Base-by-base conservation (phyloP, 2,329 filamentous ascomycete genomes). In the Penicillium sp. region DNA sequence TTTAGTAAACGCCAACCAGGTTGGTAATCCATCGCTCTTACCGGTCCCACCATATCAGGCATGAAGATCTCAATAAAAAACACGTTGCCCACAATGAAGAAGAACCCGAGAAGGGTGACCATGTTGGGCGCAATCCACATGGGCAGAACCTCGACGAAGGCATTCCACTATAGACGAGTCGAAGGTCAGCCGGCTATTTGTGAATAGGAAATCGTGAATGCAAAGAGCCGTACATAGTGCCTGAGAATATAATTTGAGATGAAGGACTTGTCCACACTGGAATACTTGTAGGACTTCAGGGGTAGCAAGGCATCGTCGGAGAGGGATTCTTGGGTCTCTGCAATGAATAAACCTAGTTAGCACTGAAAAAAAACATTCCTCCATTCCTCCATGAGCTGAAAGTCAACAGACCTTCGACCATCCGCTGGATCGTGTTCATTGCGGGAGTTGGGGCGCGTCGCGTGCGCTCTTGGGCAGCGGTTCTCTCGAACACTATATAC, bases 91-190 rank as follows among this genome's bases (percentile, higher is more conserved):
- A 98, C 72, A 56, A 98, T 94, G 74, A 91, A 97, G 70, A 86
- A 83, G 77, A 97, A 98, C 43, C 93, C 93, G 33, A 97, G 69
- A 16, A 98, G 76, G 52, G 93, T 98, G 44, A 98, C 91, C 83
- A 96, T 93, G 63, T 98, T 98, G 21, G 93, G 93, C 18, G 93
- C 93, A 39, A 98, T 79, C 90, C 91, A 98, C 80, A 96, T 72
- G 50, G 93, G 93, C 58, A 98, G 72, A 28, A 96, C 71, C 64
- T 95, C 83, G 57, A 97, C 93, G 57, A 90, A 90, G 51, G 83
- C 87, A 79, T 96, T 97, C 93, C 93, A 98, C 91, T 97, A 68
- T 10, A n/a, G 10, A n/a, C 7, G 25, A n/a, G 14, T 6, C 4
- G 11, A 4, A n/a, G 25, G 25, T 27, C 14, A 27, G 25, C 11